Evolutionary conservation across 2,329 filamentous ascomycete genomes (phyloP).

Genomic region (Orbilia quercus): DNA sequence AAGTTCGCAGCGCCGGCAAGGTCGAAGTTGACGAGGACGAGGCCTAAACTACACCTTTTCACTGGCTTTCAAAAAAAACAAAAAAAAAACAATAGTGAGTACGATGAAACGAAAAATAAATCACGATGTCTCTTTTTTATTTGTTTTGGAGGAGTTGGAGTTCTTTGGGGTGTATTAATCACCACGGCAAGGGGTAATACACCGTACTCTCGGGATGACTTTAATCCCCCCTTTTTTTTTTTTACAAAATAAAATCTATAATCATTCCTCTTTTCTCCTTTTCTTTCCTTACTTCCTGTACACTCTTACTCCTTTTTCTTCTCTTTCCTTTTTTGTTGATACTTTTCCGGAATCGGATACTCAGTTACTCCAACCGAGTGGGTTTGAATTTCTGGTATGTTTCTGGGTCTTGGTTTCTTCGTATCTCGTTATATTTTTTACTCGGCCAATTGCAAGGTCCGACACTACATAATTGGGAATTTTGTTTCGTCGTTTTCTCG

Average conservation of each 20-base stretch:
- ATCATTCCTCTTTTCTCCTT: constrained; percentile 1
- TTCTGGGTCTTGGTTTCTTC: constrained; percentile 17
- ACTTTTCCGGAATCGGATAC: not conserved
- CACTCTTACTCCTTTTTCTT: constrained; percentile 9
- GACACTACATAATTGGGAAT: too few relatives aligned
- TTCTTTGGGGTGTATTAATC: constrained; percentile 35
- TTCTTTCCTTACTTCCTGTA: constrained; percentile 25
- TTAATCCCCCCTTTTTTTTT: not conserved
- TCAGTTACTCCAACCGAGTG: not conserved
- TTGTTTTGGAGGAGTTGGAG: constrained; percentile 41
- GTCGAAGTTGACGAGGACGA: constrained; percentile 56
- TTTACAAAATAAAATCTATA: constrained; percentile 18
- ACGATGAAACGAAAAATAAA: constrained; percentile 23
- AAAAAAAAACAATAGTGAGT: constrained; percentile 14
- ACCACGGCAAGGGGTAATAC: constrained; percentile 21
- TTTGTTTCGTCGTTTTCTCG: too few relatives aligned
- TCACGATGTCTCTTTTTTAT: constrained; percentile 22
- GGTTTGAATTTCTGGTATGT: constrained; percentile 17
- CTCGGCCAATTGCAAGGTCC: too few relatives aligned
- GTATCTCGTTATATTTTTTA: too few relatives aligned
- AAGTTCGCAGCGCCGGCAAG: constrained; percentile 60
- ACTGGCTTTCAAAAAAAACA: not conserved
- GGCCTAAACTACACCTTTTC: not conserved
- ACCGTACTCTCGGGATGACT: not conserved
- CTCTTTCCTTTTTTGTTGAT: constrained; percentile 2